Percentiles rank a stretch among this genome's conserved stretches.
Conservation (phyloP, 2,329 filamentous ascomycete genomes). For the Arthrinium phaeospermum region DNA sequence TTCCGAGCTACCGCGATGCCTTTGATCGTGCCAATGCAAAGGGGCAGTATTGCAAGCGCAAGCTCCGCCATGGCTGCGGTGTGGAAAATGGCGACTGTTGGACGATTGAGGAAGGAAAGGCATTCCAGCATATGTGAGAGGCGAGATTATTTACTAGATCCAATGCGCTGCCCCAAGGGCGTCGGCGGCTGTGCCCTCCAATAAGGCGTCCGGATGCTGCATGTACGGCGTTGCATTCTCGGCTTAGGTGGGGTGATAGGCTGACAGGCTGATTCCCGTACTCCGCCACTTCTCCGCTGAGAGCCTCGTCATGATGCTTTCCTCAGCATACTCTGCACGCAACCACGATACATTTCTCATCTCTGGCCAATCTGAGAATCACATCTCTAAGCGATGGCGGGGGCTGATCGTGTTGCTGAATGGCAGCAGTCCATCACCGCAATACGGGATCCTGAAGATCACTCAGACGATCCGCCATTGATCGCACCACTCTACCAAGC, state of each 20-base stretch:
- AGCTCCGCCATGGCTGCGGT: conserved; percentile 26
- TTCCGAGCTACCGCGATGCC: conserved; percentile 23
- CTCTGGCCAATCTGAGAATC: neutral
- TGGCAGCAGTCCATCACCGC: conserved; percentile 23
- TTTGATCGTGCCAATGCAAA: conserved; percentile 25
- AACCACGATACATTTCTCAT: no score
- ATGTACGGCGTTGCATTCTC: neutral
- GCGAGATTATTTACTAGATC: neutral
- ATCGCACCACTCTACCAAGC: conserved; percentile 21
- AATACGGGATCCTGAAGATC: neutral
- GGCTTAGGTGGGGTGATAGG: neutral
- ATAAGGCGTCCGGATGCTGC: neutral
- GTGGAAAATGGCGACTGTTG: neutral
- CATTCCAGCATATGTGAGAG: neutral
- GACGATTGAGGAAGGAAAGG: neutral
- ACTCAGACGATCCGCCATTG: conserved; percentile 19
- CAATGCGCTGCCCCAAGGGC: neutral
- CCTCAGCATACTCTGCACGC: no score
- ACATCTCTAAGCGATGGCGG: conserved; percentile 14
- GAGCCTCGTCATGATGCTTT: neutral
- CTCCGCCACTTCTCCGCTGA: neutral
- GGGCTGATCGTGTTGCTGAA: conserved; percentile 11
- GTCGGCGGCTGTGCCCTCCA: neutral
- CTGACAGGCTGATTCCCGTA: neutral
- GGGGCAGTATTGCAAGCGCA: conserved; percentile 27